Percentiles rank a stretch among this genome's conserved stretches.
Conservation (phyloP, 139 green algal genomes). For the Micromonas commoda region DNA sequence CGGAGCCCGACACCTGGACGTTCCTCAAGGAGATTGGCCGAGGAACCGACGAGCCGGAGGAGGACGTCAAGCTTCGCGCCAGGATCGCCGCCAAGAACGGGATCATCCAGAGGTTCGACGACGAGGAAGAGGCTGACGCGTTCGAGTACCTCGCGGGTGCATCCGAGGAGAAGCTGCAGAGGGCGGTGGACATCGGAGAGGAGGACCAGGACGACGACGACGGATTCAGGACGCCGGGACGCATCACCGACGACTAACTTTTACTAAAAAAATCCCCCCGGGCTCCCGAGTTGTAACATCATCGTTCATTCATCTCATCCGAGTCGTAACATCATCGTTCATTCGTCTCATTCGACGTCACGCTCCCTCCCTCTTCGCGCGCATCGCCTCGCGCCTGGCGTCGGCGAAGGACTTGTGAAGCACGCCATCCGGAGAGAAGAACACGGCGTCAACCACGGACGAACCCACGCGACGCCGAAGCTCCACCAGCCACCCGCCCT, state of each 20-base stretch:
- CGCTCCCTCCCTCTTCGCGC: neutral
- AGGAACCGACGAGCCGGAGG: neutral
- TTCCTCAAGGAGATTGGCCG: conserved; percentile 7
- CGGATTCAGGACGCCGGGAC: neutral
- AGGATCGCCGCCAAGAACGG: neutral
- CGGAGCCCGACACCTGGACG: neutral
- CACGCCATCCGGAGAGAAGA: conserved; percentile 56
- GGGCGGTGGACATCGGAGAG: conserved; percentile 9
- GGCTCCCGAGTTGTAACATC: neutral
- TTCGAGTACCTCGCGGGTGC: neutral
- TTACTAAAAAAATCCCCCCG: neutral
- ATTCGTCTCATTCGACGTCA: neutral
- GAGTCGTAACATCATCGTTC: neutral
- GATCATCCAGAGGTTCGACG: neutral
- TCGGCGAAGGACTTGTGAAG: conserved; percentile 13
- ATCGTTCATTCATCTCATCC: no score
- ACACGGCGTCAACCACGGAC: conserved; percentile 69
- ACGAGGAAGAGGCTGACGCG: neutral
- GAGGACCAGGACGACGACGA: neutral
- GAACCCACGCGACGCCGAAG: conserved; percentile 46
- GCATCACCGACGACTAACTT: neutral
- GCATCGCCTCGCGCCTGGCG: conserved; percentile 7
- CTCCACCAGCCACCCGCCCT: conserved; percentile 77
- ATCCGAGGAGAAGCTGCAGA: neutral
- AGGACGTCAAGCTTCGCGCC: neutral